A percentile compares a stretch with the other conserved stretches of the same genome.
Conservation (phyloP, 2,329 filamentous ascomycete species). For the Arthroderma sp. region DNA sequence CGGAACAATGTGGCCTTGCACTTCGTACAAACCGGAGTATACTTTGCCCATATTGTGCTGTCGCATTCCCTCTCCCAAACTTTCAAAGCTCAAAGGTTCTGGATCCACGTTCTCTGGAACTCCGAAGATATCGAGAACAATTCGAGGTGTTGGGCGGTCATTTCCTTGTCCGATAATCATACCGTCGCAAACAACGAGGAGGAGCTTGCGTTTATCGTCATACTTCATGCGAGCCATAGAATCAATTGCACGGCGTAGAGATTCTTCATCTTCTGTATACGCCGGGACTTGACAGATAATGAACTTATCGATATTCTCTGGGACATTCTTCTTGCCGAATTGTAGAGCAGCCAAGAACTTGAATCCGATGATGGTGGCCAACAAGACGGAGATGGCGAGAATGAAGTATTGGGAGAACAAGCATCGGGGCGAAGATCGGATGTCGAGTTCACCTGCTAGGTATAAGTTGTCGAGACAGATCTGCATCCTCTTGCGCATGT, state of each 20-base stretch:
- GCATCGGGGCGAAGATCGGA: constrained; percentile 72
- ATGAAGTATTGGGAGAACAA: constrained; percentile 83
- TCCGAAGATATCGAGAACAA: constrained; percentile 92
- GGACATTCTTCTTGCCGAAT: constrained; percentile 79
- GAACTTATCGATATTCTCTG: constrained; percentile 96
- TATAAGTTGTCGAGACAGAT: constrained; percentile 96
- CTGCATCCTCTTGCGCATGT: constrained; percentile 43
- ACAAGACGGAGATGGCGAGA: constrained; percentile 66
- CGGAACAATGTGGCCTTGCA: constrained; percentile 93
- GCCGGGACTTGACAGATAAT: constrained; percentile 95
- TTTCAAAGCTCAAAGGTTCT: constrained; percentile 91
- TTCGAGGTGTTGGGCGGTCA: constrained; percentile 85
- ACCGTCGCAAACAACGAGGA: constrained; percentile 87
- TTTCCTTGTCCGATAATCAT: constrained; percentile 99
- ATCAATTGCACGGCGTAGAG: constrained; percentile 89
- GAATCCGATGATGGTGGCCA: constrained; percentile 75
- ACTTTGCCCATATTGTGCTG: constrained; percentile 99
- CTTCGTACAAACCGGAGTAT: constrained; percentile 94
- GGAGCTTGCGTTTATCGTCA: constrained; percentile 93
- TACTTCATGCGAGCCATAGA: constrained; percentile 92
- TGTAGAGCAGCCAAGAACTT: constrained; percentile 96
- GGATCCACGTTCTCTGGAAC: constrained; percentile 90
- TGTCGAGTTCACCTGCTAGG: constrained; percentile 85
- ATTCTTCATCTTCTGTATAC: constrained; percentile 97
- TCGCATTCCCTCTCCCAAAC: constrained; percentile 85